Evolutionary conservation across 2,329 filamentous ascomycete species (phyloP), one percentile per base, ranked within the genome.

Genomic region (Botrytis squamosa): DNA sequence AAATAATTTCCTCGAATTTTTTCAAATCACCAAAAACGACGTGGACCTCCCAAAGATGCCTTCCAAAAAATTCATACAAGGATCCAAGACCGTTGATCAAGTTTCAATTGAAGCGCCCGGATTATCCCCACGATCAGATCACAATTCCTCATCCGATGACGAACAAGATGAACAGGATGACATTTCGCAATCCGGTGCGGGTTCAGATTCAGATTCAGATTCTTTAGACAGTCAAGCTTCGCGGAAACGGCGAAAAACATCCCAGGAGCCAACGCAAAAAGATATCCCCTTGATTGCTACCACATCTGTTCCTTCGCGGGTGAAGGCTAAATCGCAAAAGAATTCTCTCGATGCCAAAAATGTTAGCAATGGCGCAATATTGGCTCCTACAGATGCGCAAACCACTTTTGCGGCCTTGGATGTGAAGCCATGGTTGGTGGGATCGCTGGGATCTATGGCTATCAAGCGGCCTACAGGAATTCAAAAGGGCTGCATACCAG

Each of bases 391-490:
- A 38, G 87, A 90, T 78, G 83, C 84, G 66, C 86, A 89, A 80
- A 84, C 87, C 29, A 92, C 88, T 14, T 97, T 97, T 81, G 88
- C 90, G 29, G 88, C 89, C 18, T 84, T 98, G 70, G 85, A 89
- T 69, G 90, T 97, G 63, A 88, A 90, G 55, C 93, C 93, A 81
- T 99, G 96, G 96, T 90, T 99, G 6, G 91, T 97, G 2, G 89
- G 91, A 75, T 95, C 95, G 1, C 86, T 99, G 44, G 83, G 86
- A 33, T 86, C 88, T 42, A 90, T 93, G 88, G 93, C 94, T 44
- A 98, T 99, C 81, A 93, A 89, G 80, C 87, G 91, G 73, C 96
- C 96, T 0, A 99, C 96, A 0, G 92, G 92, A 25, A 98, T 99
- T 85, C 96, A 99, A 79, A 93, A 92, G 80, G 91, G 90, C 70